Evolutionary conservation across 495 filamentous ascomycete species (phyloP).

Genomic region (Penicillium argentinense): DNA sequence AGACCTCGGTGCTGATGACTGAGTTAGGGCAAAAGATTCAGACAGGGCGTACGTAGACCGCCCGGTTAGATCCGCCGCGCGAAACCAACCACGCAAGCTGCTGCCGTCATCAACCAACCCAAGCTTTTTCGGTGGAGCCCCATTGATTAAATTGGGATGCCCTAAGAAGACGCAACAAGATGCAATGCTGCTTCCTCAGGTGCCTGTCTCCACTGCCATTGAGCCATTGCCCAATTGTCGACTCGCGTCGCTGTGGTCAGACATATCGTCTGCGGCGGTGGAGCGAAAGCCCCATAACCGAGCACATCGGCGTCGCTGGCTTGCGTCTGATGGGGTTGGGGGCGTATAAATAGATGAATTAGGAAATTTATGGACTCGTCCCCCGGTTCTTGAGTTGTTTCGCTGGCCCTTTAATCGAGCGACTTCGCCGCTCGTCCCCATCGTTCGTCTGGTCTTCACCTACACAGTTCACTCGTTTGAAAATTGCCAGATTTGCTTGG

Average conservation of each 20-base stretch:
- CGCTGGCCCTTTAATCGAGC: background rate
- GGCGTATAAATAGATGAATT: slow-evolving; percentile 14
- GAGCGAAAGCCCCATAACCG: slow-evolving; percentile 9
- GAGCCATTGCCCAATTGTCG: slow-evolving; percentile 10
- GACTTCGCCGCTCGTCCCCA: background rate
- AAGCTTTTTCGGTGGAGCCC: slow-evolving; percentile 21
- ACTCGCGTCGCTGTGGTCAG: background rate
- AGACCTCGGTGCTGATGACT: background rate
- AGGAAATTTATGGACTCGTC: background rate
- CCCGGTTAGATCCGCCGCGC: slow-evolving; percentile 17
- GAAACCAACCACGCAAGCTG: slow-evolving; percentile 25
- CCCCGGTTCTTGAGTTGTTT: background rate
- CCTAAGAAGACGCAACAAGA: no score
- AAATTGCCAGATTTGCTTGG: background rate
- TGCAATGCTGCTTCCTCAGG: background rate
- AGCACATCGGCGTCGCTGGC: slow-evolving; percentile 11
- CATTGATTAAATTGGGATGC: background rate
- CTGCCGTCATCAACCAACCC: slow-evolving; percentile 24
- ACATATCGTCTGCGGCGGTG: slow-evolving; percentile 6
- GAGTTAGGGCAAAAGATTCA: no score
- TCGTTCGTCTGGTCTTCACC: background rate
- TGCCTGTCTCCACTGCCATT: slow-evolving; percentile 6
- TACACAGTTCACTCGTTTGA: slow-evolving; percentile 3
- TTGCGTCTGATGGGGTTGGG: slow-evolving; percentile 6
- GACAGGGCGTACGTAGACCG: background rate